A percentile compares a stretch with the other conserved stretches of the same genome.
phyloP scores from a whole-genome alignment of 305 asterid genomes.

The Ajuga reptans region DNA sequence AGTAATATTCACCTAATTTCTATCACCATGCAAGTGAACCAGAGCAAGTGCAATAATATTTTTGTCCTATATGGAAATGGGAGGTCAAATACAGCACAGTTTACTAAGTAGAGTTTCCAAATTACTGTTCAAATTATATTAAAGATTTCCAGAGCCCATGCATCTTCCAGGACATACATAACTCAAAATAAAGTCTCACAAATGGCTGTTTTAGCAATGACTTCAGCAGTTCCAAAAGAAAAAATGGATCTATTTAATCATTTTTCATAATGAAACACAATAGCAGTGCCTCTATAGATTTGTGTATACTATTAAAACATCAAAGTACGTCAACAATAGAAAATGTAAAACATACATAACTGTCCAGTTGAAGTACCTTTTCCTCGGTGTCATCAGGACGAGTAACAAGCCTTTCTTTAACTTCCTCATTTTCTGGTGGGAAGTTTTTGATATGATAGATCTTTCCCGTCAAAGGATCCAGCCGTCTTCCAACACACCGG shows the following conservation, averaged over 20 bases:
- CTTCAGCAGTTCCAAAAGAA: no score
- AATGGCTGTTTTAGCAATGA: background rate
- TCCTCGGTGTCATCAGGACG: constrained; percentile 87
- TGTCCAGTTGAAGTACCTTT: constrained; percentile 43
- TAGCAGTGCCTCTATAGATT: background rate
- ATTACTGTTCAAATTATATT: constrained; percentile 8
- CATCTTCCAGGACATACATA: background rate
- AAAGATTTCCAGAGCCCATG: constrained; percentile 1
- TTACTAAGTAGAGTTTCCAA: background rate
- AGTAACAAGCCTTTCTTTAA: constrained; percentile 60
- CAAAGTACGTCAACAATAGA: background rate
- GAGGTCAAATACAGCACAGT: background rate
- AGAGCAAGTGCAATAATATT: background rate
- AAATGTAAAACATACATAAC: background rate
- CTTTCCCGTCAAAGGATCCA: constrained; percentile 76
- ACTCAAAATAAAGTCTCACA: background rate
- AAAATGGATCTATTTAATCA: background rate
- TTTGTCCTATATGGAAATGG: background rate
- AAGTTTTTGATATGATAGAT: constrained; percentile 60
- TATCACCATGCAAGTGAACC: background rate
- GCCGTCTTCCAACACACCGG: constrained; percentile 85
- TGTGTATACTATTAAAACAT: background rate
- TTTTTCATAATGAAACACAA: background rate
- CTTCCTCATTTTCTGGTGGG: constrained; percentile 78
- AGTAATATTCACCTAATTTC: background rate